Conservation (phyloP, 352 stramenopile species). For the Pythium monospermum region DNA sequence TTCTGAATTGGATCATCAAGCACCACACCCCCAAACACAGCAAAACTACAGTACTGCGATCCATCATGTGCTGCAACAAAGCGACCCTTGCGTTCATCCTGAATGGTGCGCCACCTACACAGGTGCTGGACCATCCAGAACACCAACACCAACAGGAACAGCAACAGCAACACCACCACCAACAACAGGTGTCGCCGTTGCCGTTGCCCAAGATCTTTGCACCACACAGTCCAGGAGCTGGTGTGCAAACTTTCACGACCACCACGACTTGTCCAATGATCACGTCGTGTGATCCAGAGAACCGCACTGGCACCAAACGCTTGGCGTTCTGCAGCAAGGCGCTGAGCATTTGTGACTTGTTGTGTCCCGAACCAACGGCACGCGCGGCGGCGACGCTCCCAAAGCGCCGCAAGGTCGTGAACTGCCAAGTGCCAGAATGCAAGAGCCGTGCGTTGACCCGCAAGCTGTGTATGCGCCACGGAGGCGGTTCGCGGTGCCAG, state of each 20-base stretch:
- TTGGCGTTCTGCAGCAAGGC: constrained; percentile 16
- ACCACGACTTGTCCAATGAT: constrained; percentile 8
- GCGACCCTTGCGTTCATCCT: constrained; percentile 20
- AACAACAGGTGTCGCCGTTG: no score
- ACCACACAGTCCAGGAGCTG: no score
- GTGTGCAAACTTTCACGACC: no score
- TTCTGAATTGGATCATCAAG: constrained; percentile 20
- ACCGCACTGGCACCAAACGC: constrained; percentile 18
- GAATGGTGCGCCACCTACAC: constrained; percentile 2
- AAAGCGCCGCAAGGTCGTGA: constrained; percentile 21
- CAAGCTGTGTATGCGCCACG: constrained; percentile 17
- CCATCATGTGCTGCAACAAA: constrained; percentile 22
- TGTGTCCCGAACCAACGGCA: constrained; percentile 12
- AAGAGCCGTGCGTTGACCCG: constrained; percentile 17
- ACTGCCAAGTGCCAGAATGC: constrained; percentile 14
- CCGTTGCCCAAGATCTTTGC: no score
- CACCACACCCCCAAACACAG: constrained; percentile 1
- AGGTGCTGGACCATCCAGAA: no score
- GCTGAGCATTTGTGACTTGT: constrained; percentile 19
- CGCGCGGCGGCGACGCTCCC: constrained; percentile 5
- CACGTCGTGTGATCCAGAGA: constrained; percentile 22
- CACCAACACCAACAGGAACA: not conserved
- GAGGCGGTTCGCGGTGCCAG: constrained; percentile 13
- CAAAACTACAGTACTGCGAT: not conserved
- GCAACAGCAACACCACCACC: not conserved